Conservation (phyloP, 371 early-diverging fungal genomes). For the Haplosporangium sp. region DNA sequence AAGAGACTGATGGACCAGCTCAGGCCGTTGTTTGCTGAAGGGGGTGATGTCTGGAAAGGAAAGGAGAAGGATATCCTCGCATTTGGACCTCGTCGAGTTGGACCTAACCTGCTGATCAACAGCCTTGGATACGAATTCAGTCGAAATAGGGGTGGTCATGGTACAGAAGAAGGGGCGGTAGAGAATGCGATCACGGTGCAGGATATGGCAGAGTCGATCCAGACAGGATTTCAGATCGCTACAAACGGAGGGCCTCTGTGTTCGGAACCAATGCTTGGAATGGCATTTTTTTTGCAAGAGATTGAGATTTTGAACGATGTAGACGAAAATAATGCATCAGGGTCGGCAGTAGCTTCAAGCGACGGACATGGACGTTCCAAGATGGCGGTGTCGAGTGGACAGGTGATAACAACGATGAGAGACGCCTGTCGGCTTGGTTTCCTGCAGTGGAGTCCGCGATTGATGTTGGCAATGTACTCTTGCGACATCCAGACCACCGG, state of each 20-base stretch:
- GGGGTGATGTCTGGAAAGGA: conserved; percentile 57
- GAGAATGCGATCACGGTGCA: conserved; percentile 52
- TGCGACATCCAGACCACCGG: conserved; percentile 94
- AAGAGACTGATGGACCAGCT: conserved; percentile 31
- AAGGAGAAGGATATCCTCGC: conserved; percentile 68
- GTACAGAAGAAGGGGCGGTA: neutral
- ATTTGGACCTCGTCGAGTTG: conserved; percentile 87
- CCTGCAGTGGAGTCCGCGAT: conserved; percentile 93
- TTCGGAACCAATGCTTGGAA: conserved; percentile 92
- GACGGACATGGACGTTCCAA: conserved; percentile 66
- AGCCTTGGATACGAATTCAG: conserved; percentile 62
- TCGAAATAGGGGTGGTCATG: conserved; percentile 15
- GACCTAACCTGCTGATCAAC: conserved; percentile 92
- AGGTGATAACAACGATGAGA: conserved; percentile 87
- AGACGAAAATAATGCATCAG: conserved; percentile 6
- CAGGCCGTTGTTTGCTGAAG: conserved; percentile 44
- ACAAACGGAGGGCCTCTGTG: conserved; percentile 93
- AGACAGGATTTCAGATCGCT: conserved; percentile 96
- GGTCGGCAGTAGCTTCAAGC: neutral
- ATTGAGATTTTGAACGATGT: conserved; percentile 63
- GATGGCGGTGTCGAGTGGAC: conserved; percentile 77
- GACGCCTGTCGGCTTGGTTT: conserved; percentile 89
- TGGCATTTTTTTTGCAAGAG: conserved; percentile 86
- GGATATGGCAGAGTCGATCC: conserved; percentile 82
- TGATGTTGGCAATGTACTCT: conserved; percentile 94